Evolutionary conservation across 192 early-diverging fungal species (phyloP).

Genomic region (Rhizophagus clarus): DNA sequence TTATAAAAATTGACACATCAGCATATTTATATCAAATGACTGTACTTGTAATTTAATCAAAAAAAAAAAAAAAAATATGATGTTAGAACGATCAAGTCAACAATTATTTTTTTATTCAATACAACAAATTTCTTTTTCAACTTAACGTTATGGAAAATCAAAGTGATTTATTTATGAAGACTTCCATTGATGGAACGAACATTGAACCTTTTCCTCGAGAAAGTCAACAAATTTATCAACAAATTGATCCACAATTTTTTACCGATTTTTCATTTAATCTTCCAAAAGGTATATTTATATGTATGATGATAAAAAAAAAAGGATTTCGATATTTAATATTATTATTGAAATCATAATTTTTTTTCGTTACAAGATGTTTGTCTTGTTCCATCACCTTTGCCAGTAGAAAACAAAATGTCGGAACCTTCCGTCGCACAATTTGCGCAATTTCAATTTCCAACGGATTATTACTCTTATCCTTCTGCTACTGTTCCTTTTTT

Average conservation of each 20-base stretch:
- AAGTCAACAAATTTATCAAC: background rate
- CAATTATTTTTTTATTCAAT: background rate
- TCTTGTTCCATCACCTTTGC: background rate
- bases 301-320: too few species aligned
- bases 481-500: background rate
- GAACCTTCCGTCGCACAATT: too few species aligned
- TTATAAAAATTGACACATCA: too few species aligned
- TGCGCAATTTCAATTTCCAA: too few species aligned
- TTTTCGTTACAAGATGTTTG: too few species aligned
- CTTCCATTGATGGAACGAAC: background rate
- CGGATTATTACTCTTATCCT: background rate
- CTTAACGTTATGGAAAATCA: background rate
- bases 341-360: too few species aligned
- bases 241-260: background rate
- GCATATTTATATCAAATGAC: too few species aligned
- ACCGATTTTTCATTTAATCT: background rate
- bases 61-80: too few species aligned
- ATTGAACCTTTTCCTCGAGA: background rate
- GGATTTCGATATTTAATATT: too few species aligned
- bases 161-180: background rate
- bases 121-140: background rate
- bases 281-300: background rate
- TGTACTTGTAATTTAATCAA: too few species aligned
- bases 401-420: too few species aligned
- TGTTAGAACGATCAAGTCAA: too few species aligned